phyloP scores from a whole-genome alignment of 2,329 filamentous ascomycete species.

The Zasmidium citrigriseum region DNA sequence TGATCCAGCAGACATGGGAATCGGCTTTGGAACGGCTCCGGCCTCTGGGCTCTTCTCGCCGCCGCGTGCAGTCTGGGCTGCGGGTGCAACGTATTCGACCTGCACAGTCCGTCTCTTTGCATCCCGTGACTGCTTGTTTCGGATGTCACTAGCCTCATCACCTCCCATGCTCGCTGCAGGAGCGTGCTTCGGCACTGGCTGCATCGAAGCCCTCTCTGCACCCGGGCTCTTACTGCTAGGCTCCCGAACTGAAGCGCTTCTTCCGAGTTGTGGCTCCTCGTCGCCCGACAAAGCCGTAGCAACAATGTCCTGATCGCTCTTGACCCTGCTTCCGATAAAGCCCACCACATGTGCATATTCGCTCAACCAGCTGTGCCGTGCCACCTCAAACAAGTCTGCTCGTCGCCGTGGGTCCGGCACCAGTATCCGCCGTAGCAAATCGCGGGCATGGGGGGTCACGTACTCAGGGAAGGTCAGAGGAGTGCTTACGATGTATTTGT shows the following conservation, averaged over 20 bases:
- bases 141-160: slow-evolving; percentile 26
- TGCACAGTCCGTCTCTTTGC: slow-evolving; percentile 93
- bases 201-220: slow-evolving; percentile 15
- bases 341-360: slow-evolving; percentile 96
- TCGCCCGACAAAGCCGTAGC: slow-evolving; percentile 66
- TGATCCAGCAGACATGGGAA: slow-evolving; percentile 29
- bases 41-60: slow-evolving; percentile 51
- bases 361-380: slow-evolving; percentile 95
- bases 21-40: slow-evolving; percentile 10
- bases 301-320: slow-evolving; percentile 80
- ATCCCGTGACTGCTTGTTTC: slow-evolving; percentile 66
- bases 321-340: slow-evolving; percentile 95
- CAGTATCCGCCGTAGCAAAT: slow-evolving; percentile 87
- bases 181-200: slow-evolving; percentile 19
- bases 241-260: slow-evolving; percentile 91
- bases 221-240: slow-evolving; percentile 56
- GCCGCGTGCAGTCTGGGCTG: slow-evolving; percentile 79
- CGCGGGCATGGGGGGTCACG: slow-evolving; percentile 92
- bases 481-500: slow-evolving; percentile 98
- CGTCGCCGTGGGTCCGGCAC: slow-evolving; percentile 93
- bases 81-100: slow-evolving; percentile 93
- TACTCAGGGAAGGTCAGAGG: slow-evolving; percentile 98
- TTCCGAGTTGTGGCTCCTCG: slow-evolving; percentile 66
- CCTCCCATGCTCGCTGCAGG: slow-evolving; percentile 22
- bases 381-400: slow-evolving; percentile 95